These are phyloP conservation scores for Diaporthe vaccinii DNA, from an alignment of 2,329 filamentous ascomycete genomes.

Conservation along the genomic window DNA sequence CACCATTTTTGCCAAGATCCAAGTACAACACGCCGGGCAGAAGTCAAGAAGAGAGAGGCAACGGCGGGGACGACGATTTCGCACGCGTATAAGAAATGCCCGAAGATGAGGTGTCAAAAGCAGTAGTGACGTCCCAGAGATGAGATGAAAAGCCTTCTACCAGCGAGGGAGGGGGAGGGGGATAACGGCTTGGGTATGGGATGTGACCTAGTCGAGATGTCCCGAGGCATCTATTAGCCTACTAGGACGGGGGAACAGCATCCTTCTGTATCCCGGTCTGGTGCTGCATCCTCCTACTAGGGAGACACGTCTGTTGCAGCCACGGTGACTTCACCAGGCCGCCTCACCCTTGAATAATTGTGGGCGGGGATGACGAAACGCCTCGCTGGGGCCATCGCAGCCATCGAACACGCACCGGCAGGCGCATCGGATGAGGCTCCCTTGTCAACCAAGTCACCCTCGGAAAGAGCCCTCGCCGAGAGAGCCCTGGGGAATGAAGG, in stretches of 20 bases:
- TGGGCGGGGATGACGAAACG: slow-evolving; percentile 32
- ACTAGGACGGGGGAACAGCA: slow-evolving; percentile 12
- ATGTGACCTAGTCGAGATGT: slow-evolving; percentile 26
- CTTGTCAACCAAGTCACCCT: neutral
- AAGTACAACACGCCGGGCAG: neutral
- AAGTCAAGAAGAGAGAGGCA: neutral
- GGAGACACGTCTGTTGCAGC: slow-evolving; percentile 20
- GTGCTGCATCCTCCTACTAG: slow-evolving; percentile 1
- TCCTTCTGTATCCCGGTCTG: slow-evolving; percentile 28
- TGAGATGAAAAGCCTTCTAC: neutral
- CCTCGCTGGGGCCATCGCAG: slow-evolving; percentile 25
- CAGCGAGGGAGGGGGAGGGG: slow-evolving; percentile 1
- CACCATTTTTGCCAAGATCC: slow-evolving; percentile 53
- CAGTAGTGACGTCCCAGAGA: slow-evolving; percentile 12
- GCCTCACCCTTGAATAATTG: slow-evolving; percentile 15
- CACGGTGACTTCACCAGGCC: slow-evolving; percentile 26
- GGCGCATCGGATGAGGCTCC: slow-evolving; percentile 27
- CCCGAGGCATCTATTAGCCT: slow-evolving; percentile 30
- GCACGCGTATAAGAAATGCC: neutral
- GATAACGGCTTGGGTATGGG: neutral
- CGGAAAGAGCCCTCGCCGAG: slow-evolving; percentile 9
- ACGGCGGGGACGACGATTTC: neutral
- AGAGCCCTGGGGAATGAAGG: neutral
- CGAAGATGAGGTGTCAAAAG: slow-evolving; percentile 12
- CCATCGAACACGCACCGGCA: slow-evolving; percentile 14